Evolutionary conservation across 148 eudicot species (phyloP), one percentile per base, ranked within the genome.

Genomic region (Camellia lanceoleosa): DNA sequence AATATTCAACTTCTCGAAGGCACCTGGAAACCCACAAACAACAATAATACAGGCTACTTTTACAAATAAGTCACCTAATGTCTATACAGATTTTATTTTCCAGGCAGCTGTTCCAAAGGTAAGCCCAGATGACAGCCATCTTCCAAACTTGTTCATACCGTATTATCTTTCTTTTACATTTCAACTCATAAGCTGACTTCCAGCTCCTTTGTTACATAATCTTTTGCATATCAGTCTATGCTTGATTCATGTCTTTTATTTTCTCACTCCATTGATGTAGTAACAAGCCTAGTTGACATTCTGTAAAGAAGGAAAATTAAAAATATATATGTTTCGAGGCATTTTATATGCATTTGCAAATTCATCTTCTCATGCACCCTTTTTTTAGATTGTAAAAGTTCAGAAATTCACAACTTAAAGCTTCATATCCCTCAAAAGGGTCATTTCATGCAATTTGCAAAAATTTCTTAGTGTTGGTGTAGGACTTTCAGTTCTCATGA

Each of bases 91-190:
- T 88, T 95, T 95, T 77, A 79, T 93, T 76, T 95, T 95, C 86
- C 97, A 93, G 88, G 97, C 99, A 73, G 99, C 99, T 71, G 99
- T 95, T 70, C 99, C 99, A 9, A 93, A 95, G 99, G 99, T 95
- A 90, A 82, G 19, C 10, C 52, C 13, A 55, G 13, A 58, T 15
- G 54, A 42, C 16, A 52, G 52, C 58, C 18, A 23, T 42, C 61
- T 20, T 54, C 55, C 75, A 63, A 76, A 65, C 23, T 47, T 54
- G 5, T 59, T 52, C 55, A 30, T 20, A 15, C n/a, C 6, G 52
- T 42, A 20, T 56, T 19, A 6, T 16, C 1, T 74, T 4, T 55
- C 42, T 47, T 12, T 60, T 42, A 67, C 38, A 41, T 67, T 67
- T 42, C 14, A 41, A 10, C 47, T 64, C 14, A 23, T 38, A 20